Conservation (phyloP, 106 monocot species). For the Alisma plantagoaquatica region DNA sequence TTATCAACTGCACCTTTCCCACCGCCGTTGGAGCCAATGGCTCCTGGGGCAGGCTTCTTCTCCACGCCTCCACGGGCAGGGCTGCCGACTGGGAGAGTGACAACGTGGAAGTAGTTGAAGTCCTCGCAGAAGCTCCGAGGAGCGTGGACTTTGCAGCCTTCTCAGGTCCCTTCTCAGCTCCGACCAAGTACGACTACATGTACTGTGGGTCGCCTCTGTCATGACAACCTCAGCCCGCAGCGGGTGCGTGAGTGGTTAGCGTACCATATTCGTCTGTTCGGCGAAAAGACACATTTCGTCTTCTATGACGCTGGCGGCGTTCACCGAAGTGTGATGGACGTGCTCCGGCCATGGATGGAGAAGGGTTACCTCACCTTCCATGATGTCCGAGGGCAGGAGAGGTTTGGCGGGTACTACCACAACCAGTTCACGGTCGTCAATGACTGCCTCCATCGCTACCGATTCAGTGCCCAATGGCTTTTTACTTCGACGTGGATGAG, state of each 20-base stretch:
- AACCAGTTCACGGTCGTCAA: constrained; percentile 74
- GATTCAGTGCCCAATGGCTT: constrained; percentile 47
- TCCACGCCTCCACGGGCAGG: constrained; percentile 34
- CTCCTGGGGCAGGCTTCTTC: constrained; percentile 37
- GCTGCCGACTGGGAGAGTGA: background rate
- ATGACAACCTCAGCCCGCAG: constrained; percentile 48
- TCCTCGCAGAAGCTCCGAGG: constrained; percentile 35
- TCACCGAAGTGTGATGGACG: constrained; percentile 36
- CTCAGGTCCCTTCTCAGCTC: constrained; percentile 14
- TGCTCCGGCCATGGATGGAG: constrained; percentile 57
- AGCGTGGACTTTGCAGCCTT: no score
- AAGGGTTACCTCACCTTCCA: constrained; percentile 39
- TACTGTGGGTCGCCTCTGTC: constrained; percentile 67
- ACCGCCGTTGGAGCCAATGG: constrained; percentile 26
- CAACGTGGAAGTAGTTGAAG: constrained; percentile 25
- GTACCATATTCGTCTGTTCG: constrained; percentile 48
- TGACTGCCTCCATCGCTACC: no score
- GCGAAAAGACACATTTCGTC: constrained; percentile 51
- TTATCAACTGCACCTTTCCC: constrained; percentile 65
- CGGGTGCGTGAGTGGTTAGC: constrained; percentile 63
- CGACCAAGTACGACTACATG: constrained; percentile 44
- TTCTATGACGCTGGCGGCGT: constrained; percentile 67
- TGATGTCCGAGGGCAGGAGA: constrained; percentile 50
- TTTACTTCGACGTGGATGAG: constrained; percentile 80
- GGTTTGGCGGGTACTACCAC: constrained; percentile 71